Percentiles rank a stretch among this genome's conserved stretches.
These are phyloP conservation scores for Hypocrella siamensis DNA, from an alignment of 2,329 filamentous ascomycete genomes.

Conservation along the genomic window DNA sequence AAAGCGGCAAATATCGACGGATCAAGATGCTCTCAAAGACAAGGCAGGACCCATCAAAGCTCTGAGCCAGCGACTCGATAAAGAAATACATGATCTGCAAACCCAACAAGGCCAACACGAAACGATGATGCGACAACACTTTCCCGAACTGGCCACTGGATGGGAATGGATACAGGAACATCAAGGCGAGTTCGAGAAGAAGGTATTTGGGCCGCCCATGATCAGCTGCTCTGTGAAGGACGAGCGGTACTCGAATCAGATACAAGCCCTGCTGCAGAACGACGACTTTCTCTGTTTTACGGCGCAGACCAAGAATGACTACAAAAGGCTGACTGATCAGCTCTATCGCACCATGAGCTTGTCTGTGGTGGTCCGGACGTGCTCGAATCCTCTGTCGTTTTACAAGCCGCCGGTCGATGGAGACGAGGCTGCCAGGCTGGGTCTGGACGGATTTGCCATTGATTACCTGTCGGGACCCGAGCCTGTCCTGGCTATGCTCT, in stretches of 20 bases:
- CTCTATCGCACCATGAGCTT: slow-evolving; percentile 49
- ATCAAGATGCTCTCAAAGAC: slow-evolving; percentile 24
- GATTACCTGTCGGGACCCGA: slow-evolving; percentile 71
- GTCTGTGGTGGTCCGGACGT: slow-evolving; percentile 56
- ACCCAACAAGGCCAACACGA: slow-evolving; percentile 64
- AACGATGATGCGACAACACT: slow-evolving; percentile 43
- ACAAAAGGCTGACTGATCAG: slow-evolving; percentile 51
- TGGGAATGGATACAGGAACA: slow-evolving; percentile 77
- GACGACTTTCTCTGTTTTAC: slow-evolving; percentile 55
- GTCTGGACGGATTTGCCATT: slow-evolving; percentile 66
- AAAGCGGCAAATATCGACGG: slow-evolving; percentile 17
- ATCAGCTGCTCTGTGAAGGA: slow-evolving; percentile 69
- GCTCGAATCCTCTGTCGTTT: slow-evolving; percentile 32
- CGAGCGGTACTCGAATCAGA: slow-evolving; percentile 41
- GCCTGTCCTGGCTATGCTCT: slow-evolving; percentile 77
- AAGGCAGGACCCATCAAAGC: slow-evolving; percentile 24
- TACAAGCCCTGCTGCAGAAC: slow-evolving; percentile 33
- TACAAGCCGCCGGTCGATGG: slow-evolving; percentile 38
- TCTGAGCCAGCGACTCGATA: slow-evolving; percentile 22
- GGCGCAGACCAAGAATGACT: slow-evolving; percentile 59
- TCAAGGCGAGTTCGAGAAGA: slow-evolving; percentile 50
- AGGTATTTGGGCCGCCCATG: slow-evolving; percentile 69
- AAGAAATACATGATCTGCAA: slow-evolving; percentile 43
- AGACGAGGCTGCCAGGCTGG: slow-evolving; percentile 39
- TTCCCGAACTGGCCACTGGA: slow-evolving; percentile 48